Evolutionary conservation across 2,329 filamentous ascomycete genomes (phyloP), one percentile per base, ranked within the genome.

Genomic region (Ceratocystiopsis minuta): DNA sequence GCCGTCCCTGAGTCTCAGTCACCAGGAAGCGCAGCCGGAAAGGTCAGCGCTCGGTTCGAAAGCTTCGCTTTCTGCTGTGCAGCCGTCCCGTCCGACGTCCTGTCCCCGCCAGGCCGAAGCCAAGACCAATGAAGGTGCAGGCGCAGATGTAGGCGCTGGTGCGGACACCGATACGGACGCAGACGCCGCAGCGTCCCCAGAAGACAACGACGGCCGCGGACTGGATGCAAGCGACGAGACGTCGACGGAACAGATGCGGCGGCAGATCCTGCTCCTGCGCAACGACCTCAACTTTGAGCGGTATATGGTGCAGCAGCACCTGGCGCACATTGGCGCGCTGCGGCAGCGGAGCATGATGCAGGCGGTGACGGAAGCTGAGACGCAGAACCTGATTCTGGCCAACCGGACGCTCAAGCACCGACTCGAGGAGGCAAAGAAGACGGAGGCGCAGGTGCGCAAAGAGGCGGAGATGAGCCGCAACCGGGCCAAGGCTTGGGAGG

Each of bases 231-330:
- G 33, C 14, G 36, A n/a, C 17, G 37, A 39, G 6, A 31, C 37
- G 2, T 36, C 24, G 7, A 6, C 42, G 40, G 61, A 68, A 1
- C 72, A 75, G 48, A 60, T 90, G 4, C 76, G 84, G 49, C 71
- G 79, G 36, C 78, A 86, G 51, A 71, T 85, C n/a, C 70, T 85
- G 41, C 61, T 87, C 2, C 59, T 90, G 12, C 75, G 79, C 37
- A 90, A 87, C 47, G 82, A 90, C 51, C 64, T 90, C 36, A 82
- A 80, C 49, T 90, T 88, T 52, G 84, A 90, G 56, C 70, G 80
- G 20, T 88, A 85, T 57, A 68, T 88, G 52, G 88, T 87, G 54
- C 75, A 85, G 48, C 83, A 90, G 52, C 83, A 88, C 55, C 72
- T 87, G 49, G 72, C 78, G 2, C 81, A 88, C 45, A 87, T 90